A percentile compares a stretch with the other conserved stretches of the same genome.
Evolutionary conservation across 768 basidiomycete genomes (phyloP).

Genomic region (Amanita pseudoporphyria): DNA sequence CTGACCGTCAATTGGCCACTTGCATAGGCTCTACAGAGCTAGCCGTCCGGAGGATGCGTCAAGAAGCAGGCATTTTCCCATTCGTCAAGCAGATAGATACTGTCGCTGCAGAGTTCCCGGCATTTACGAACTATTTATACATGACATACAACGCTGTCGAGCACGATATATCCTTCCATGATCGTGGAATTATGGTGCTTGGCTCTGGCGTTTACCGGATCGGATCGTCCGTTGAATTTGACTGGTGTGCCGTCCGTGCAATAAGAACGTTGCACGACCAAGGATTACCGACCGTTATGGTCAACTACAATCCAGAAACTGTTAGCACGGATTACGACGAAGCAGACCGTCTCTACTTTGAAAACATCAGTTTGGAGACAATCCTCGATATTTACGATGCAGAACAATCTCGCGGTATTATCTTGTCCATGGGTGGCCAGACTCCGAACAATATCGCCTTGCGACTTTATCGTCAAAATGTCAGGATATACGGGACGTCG

Average conservation of each 20-base stretch:
- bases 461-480: slow-evolving; percentile 91
- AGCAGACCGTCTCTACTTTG: slow-evolving; percentile 96
- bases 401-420: slow-evolving; percentile 83
- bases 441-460: slow-evolving; percentile 98
- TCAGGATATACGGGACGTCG: slow-evolving; percentile 97
- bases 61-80: slow-evolving; percentile 74
- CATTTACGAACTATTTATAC: slow-evolving; percentile 98
- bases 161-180: slow-evolving; percentile 83
- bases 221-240: slow-evolving; percentile 98
- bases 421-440: slow-evolving; percentile 97
- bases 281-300: slow-evolving; percentile 93
- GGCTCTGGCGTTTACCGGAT: slow-evolving; percentile 99
- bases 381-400: slow-evolving; percentile 95
- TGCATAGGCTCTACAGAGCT: slow-evolving; percentile 88
- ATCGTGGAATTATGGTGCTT: slow-evolving; percentile 93
- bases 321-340: slow-evolving; percentile 99
- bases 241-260: slow-evolving; percentile 98
- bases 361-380: slow-evolving; percentile 94
- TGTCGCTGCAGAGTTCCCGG: slow-evolving; percentile 97
- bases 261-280: slow-evolving; percentile 95
- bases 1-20: slow-evolving; percentile 79
- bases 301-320: slow-evolving; percentile 99
- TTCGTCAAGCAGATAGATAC: slow-evolving; percentile 99
- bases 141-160: slow-evolving; percentile 96
- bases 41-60: slow-evolving; percentile 82